Evolutionary conservation across 805 yeast species (phyloP).

Genomic region (Metschnikowia similis): DNA sequence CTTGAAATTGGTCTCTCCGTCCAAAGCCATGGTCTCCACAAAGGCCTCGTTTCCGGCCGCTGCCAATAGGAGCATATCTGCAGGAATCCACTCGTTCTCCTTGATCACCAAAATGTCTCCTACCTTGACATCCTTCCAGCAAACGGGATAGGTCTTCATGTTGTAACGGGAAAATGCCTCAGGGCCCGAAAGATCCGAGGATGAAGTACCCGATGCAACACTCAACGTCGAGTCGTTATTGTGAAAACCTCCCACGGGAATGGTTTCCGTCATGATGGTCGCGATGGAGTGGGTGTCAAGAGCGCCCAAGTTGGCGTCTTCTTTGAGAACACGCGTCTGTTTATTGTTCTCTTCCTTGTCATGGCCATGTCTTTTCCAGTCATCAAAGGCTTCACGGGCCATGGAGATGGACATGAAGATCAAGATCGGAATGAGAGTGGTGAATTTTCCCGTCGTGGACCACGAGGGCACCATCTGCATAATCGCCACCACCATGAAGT

Average conservation of each 20-base stretch:
- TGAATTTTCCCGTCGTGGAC: conserved; percentile 95
- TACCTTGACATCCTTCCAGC: conserved; percentile 81
- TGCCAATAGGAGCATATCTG: conserved; percentile 74
- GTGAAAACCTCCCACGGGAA: conserved; percentile 16
- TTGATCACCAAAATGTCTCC: conserved; percentile 75
- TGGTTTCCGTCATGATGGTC: conserved; percentile 38
- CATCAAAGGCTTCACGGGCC: conserved; percentile 91
- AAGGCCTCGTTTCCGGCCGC: conserved; percentile 61
- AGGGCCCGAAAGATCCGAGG: conserved; percentile 5
- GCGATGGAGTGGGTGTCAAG: conserved; percentile 36
- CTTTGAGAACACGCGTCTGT: conserved; percentile 27
- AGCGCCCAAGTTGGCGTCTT: conserved; percentile 24
- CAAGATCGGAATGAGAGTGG: conserved; percentile 85
- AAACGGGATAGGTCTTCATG: conserved; percentile 26
- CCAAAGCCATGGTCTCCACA: conserved; percentile 95
- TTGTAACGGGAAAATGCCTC: conserved; percentile 22
- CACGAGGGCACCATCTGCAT: conserved; percentile 94
- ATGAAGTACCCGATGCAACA: neutral
- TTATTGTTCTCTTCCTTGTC: conserved; percentile 79
- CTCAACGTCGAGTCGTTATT: conserved; percentile 1
- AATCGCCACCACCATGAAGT: conserved; percentile 84
- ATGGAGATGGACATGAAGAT: conserved; percentile 87
- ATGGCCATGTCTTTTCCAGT: conserved; percentile 77
- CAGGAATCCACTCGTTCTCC: conserved; percentile 92
- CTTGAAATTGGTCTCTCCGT: conserved; percentile 94